phyloP scores from a whole-genome alignment of 371 early-diverging fungal genomes.

The Mucor irregularis region DNA sequence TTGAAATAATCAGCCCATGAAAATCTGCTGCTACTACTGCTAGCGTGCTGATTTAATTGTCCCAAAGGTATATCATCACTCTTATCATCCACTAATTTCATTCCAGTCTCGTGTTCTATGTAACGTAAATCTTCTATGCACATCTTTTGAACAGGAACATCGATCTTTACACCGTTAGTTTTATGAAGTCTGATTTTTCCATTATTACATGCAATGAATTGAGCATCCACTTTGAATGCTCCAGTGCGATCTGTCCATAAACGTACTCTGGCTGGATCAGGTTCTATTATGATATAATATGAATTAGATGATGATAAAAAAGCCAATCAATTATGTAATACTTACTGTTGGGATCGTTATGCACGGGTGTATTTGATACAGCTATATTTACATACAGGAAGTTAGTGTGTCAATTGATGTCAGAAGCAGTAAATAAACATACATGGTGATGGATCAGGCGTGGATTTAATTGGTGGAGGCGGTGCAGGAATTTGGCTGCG shows the following conservation, averaged over 20 bases:
- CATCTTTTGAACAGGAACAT: slow-evolving; percentile 90
- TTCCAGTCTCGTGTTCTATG: slow-evolving; percentile 57
- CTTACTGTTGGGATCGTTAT: slow-evolving; percentile 14
- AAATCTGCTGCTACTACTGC: too few relatives aligned
- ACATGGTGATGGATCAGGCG: background rate
- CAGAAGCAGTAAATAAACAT: too few relatives aligned
- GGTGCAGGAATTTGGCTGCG: slow-evolving; percentile 30
- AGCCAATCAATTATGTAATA: background rate
- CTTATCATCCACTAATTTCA: slow-evolving; percentile 46
- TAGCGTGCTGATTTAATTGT: slow-evolving; percentile 26
- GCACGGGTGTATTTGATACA: background rate
- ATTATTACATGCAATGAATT: slow-evolving; percentile 72
- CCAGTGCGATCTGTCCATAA: slow-evolving; percentile 93
- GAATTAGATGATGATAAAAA: background rate
- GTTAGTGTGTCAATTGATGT: too few relatives aligned
- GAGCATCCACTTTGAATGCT: slow-evolving; percentile 89
- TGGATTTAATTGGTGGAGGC: slow-evolving; percentile 8
- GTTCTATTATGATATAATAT: slow-evolving; percentile 17
- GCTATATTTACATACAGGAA: too few relatives aligned
- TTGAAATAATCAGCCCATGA: slow-evolving; percentile 90
- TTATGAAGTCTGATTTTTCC: slow-evolving; percentile 90
- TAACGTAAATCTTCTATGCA: slow-evolving; percentile 66
- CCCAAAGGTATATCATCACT: slow-evolving; percentile 52
- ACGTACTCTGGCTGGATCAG: slow-evolving; percentile 65
- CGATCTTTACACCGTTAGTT: slow-evolving; percentile 91